Base-by-base conservation (phyloP, 1,284 basidiomycete species). In the Farysia itapuensis region DNA sequence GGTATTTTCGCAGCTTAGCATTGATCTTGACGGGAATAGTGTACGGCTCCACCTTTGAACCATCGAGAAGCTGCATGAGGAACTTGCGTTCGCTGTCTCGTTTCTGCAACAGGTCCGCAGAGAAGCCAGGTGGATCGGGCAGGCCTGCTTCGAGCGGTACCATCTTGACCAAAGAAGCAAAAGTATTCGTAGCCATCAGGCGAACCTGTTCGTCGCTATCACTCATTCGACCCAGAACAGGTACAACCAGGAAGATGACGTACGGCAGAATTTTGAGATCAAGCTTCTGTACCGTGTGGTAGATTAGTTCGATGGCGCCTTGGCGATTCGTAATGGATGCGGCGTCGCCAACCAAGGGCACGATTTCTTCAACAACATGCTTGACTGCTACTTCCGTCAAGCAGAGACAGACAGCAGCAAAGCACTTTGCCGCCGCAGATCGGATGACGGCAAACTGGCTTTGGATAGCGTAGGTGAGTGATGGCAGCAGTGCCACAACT, bases 91-190 rank as follows among this genome's bases (percentile, higher is more conserved):
- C 95, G 5, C 84, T 83, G 43, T 94, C 86, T 3, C 74, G 43
- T 7, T 59, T 52, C 28, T 90, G 85, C 23, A 98, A 80, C n/a
- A 98, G 80, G 46, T 93, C 91, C 35, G 86, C 82, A 0, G 95
- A 86, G 80, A 99, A 96, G 14, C 88, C 89, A 11, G 87, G 86
- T 25, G 95, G 95, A 75, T 97, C 91, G 5, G 94, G 94, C 25
- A 98, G 81, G 40, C 94, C 95, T 58, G 90, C 89, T 82, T 98
- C 95, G 1, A 99, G 82, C 4, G 95, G 95, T 5, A 98, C 91
- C 87, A 99, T 94, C 81, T 98, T 97, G 66, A 99, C 89, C n/a
- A 99, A 80, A 2, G 90, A 88, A 0, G 95, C 95, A 75, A 99
- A 99, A 0, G 93, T 95, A 72, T 92, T 92, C 7, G 95, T 97